Base-by-base conservation (phyloP, 2,329 filamentous ascomycete genomes). In the Byssothecium circinans region DNA sequence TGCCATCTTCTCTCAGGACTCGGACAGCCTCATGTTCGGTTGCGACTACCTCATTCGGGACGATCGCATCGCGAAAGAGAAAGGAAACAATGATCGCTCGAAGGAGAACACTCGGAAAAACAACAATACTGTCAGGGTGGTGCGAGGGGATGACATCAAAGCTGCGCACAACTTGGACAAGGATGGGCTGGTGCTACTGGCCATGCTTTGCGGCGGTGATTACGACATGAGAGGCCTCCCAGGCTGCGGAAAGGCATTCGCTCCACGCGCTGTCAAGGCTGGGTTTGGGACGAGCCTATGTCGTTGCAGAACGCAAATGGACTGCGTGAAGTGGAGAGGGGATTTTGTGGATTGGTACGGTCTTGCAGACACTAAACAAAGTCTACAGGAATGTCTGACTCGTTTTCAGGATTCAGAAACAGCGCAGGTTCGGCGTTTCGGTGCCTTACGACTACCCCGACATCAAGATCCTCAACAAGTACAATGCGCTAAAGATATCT, bases 1-100 rank as follows among this genome's bases (percentile, higher is more conserved):
- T 51, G 76, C 75, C 6, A 75, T 79, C 1, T 78, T 73, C 72
- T 73, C 72, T 0, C 73, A 78, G 33, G 76, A 79, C 44, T 68
- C 70, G 1, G 76, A 80, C 35, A 60, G 63, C 29, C 64, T 79
- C 12, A 74, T 80, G 73, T 79, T 79, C 41, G 75, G 77, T 3
- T 75, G 71, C 47, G 67, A 59, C 1, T 65, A 70, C 1, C 59
- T 78, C n/a, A 68, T 80, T 30, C 60, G 68, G 2, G 64, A 69
- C 40, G 49, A 65, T 37, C 57, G 63, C 14, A 36, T 60, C n/a
- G 54, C 60, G 1, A 69, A 65, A 45, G 47, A 59, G 14, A 48
- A 53, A 7, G 56, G 49, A 8, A 53, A 43, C 10, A 53, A 39
- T 2, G 49, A 60, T 23, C 56, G 54, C 4, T 54, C 56, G 1